These are phyloP conservation scores for Aspergillus affinis DNA, from an alignment of 495 filamentous ascomycete species.

Conservation along the genomic window DNA sequence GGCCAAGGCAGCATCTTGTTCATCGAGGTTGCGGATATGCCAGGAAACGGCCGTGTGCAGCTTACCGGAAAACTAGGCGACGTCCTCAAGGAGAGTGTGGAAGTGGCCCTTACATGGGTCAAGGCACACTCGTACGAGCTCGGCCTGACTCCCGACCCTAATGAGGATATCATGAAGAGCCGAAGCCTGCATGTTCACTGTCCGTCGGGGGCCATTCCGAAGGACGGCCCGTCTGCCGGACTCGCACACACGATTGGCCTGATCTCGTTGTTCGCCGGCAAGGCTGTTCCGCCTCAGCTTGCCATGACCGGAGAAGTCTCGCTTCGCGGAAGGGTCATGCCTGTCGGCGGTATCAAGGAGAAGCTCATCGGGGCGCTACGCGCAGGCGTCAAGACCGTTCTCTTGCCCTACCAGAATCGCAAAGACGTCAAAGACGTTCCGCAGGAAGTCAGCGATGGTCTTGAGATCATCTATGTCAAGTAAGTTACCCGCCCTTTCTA, in stretches of 20 bases:
- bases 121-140: constrained; percentile 94
- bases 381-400: constrained; percentile 91
- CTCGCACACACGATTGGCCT: constrained; percentile 92
- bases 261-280: constrained; percentile 86
- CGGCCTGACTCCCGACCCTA: constrained; percentile 73
- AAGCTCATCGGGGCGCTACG: constrained; percentile 93
- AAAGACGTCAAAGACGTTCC: constrained; percentile 95
- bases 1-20: constrained; percentile 96
- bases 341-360: constrained; percentile 97
- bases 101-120: constrained; percentile 95
- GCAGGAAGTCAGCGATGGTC: constrained; percentile 79
- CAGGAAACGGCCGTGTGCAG: constrained; percentile 86
- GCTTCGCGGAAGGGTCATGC: constrained; percentile 81
- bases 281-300: constrained; percentile 84
- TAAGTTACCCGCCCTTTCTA: constrained; percentile 44
- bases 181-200: constrained; percentile 96
- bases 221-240: constrained; percentile 86
- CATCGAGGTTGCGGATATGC: constrained; percentile 98
- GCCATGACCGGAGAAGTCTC: constrained; percentile 98
- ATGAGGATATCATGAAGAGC: constrained; percentile 94
- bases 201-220: constrained; percentile 91
- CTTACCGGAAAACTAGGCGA: constrained; percentile 99
- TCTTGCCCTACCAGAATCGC: constrained; percentile 83
- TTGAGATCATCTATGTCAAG: constrained; percentile 88
- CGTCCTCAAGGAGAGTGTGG: constrained; percentile 94